Base-by-base conservation (phyloP, 2,329 filamentous ascomycete genomes). In the Paradendryphiella salina region DNA sequence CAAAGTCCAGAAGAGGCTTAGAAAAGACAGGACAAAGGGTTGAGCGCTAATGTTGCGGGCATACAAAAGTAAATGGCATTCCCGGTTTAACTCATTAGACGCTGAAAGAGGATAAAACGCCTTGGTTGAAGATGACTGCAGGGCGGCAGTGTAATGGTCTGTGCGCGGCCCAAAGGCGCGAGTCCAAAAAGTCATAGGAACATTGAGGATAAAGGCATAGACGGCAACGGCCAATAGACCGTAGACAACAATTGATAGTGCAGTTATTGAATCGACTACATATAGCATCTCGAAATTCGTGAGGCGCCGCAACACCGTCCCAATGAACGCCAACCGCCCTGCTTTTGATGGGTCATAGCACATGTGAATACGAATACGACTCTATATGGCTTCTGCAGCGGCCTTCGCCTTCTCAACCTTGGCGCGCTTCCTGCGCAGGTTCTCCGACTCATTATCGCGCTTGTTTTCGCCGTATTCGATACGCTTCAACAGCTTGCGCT, bases 391-490 rank as follows among this genome's bases (percentile, higher is more conserved):
- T 28, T 70, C 61, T 15, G 69, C 67, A 48, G 66, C 68, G 21
- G 62, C 60, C 53, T 68, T 72, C 0, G 63, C 66, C 56, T 73
- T 91, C 77, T 97, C 94, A 55, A 96, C 75, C 82, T 85, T 96
- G 77, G 94, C 89, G 75, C 90, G 85, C 87, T 99, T 99, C 50
- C 82, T 83, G 63, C 92, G 83, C 72, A 99, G 77, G 77, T 87
- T 89, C 79, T 93, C 88, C 39, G 93, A 89, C 78, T 96, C 90
- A 20, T 85, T 88, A 62, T 93, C 93, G 80, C 90, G 89, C 82
- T 94, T 92, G 77, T 87, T 92, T 76, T 96, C 96, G 56, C 86
- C 91, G 76, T 96, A 95, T 70, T 91, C 82, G 90, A 99, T 99
- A 80, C 96, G 94, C 80, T 97, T 94, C 62, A 93, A 88, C 67